Conservation (phyloP, 192 early-diverging fungal species). For the Chytriomyces sp. region DNA sequence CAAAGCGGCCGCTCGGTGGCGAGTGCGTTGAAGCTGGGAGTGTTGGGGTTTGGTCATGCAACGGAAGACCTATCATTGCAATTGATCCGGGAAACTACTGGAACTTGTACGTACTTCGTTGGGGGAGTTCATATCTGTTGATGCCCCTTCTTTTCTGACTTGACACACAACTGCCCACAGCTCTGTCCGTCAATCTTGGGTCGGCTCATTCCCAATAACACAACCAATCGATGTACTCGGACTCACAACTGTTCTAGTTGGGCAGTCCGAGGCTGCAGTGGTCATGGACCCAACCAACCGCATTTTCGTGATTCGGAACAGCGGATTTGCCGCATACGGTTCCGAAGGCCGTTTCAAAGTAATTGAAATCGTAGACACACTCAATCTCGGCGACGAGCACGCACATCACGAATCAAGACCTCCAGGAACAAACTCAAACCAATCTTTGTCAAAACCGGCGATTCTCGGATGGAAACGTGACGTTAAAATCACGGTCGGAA, state of each 20-base stretch:
- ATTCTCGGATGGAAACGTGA: slow-evolving; percentile 53
- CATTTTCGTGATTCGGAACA: slow-evolving; percentile 54
- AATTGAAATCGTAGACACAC: slow-evolving; percentile 54
- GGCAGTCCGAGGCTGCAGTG: slow-evolving; percentile 53
- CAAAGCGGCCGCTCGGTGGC: slow-evolving; percentile 36
- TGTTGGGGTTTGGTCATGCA: slow-evolving; percentile 44
- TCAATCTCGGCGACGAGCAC: slow-evolving; percentile 49
- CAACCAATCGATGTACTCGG: slow-evolving; percentile 45
- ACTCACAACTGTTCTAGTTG: slow-evolving; percentile 51
- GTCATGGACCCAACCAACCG: slow-evolving; percentile 52
- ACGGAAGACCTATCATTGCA: slow-evolving; percentile 48
- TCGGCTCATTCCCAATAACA: slow-evolving; percentile 40
- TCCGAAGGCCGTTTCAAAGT: slow-evolving; percentile 44
- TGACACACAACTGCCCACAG: too few species aligned
- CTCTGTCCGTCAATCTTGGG: slow-evolving; percentile 39
- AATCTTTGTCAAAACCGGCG: neutral
- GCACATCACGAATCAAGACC: slow-evolving; percentile 40
- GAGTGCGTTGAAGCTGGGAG: slow-evolving; percentile 45
- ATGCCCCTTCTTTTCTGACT: neutral
- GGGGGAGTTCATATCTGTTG: neutral
- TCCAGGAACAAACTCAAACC: slow-evolving; percentile 8
- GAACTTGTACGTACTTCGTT: slow-evolving; percentile 36
- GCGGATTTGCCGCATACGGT: slow-evolving; percentile 55
- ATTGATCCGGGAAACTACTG: slow-evolving; percentile 49
- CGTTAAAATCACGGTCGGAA: slow-evolving; percentile 33